These are phyloP conservation scores for Scedosporium minutisporum DNA, from an alignment of 2,329 filamentous ascomycete species.

Conservation along the genomic window DNA sequence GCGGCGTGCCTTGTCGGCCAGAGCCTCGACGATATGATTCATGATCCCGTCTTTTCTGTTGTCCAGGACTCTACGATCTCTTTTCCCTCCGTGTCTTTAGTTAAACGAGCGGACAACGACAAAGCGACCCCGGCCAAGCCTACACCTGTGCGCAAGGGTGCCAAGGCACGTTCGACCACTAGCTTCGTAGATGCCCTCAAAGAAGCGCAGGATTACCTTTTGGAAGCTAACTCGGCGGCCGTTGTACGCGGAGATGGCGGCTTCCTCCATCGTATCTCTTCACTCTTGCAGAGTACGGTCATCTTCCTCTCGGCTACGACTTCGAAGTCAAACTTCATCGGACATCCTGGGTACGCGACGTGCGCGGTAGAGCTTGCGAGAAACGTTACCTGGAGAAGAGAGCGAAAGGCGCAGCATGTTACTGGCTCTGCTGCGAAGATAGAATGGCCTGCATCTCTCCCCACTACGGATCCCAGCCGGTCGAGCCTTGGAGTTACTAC, in stretches of 20 bases:
- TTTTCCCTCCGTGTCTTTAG: constrained; percentile 56
- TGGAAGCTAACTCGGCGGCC: constrained; percentile 52
- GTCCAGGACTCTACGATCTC: constrained; percentile 90
- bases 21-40: constrained; percentile 62
- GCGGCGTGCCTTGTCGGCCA: constrained; percentile 60
- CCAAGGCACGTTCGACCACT: constrained; percentile 20
- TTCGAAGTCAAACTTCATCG: constrained; percentile 33
- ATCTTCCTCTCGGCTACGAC: constrained; percentile 56
- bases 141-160: constrained; percentile 20
- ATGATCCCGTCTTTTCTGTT: constrained; percentile 78
- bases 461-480: constrained; percentile 18
- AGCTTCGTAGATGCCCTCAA: constrained; percentile 50
- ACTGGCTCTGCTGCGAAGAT: constrained; percentile 18
- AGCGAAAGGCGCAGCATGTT: constrained; percentile 47
- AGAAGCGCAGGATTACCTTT: constrained; percentile 56
- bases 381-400: constrained; percentile 57
- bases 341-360: constrained; percentile 48
- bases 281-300: constrained; percentile 54
- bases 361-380: constrained; percentile 61
- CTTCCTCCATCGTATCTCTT: constrained; percentile 53
- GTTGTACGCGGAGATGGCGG: constrained; percentile 44
- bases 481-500: constrained; percentile 35
- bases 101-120: constrained; percentile 25
- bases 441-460: constrained; percentile 10
- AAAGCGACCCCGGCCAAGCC: constrained; percentile 25